Conservation (phyloP, 352 stramenopile genomes). For the Pythium scleroteichum region DNA sequence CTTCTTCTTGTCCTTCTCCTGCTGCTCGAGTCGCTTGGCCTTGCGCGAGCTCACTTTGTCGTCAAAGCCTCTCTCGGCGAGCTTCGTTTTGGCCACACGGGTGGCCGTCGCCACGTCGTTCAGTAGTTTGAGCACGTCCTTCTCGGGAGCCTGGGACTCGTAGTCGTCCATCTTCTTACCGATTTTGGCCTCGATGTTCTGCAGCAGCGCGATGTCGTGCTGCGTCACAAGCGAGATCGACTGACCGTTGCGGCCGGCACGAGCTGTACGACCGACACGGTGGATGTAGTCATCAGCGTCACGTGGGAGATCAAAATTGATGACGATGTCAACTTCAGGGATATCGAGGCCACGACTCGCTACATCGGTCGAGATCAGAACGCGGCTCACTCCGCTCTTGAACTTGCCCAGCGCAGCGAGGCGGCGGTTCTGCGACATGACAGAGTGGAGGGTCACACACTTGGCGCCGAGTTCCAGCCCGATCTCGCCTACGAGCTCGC, state of each 20-base stretch:
- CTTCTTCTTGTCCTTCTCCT: slow-evolving; percentile 30
- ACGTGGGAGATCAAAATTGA: slow-evolving; percentile 97
- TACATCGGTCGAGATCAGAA: slow-evolving; percentile 98
- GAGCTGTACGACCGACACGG: slow-evolving; percentile 94
- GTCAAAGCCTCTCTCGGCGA: slow-evolving; percentile 88
- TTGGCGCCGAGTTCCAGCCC: slow-evolving; percentile 91
- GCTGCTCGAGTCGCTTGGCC: slow-evolving; percentile 62
- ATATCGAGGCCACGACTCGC: slow-evolving; percentile 97
- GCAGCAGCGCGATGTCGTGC: slow-evolving; percentile 92
- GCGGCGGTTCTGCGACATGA: slow-evolving; percentile 94
- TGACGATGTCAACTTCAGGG: slow-evolving; percentile 94
- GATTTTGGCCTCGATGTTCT: slow-evolving; percentile 93
- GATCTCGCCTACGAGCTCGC: slow-evolving; percentile 94
- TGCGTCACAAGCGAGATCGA: slow-evolving; percentile 96
- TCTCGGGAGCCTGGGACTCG: slow-evolving; percentile 72
- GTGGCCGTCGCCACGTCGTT: slow-evolving; percentile 95
- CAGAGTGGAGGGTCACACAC: slow-evolving; percentile 95
- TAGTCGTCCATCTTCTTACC: slow-evolving; percentile 93
- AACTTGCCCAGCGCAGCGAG: slow-evolving; percentile 97
- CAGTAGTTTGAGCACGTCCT: slow-evolving; percentile 94
- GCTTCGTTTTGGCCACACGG: slow-evolving; percentile 92
- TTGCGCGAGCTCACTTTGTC: slow-evolving; percentile 81
- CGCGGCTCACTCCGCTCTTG: slow-evolving; percentile 90
- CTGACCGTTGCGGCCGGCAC: slow-evolving; percentile 88
- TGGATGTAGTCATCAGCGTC: slow-evolving; percentile 98